Base-by-base conservation (phyloP, 2,329 filamentous ascomycete species). In the Talaromyces sp. region DNA sequence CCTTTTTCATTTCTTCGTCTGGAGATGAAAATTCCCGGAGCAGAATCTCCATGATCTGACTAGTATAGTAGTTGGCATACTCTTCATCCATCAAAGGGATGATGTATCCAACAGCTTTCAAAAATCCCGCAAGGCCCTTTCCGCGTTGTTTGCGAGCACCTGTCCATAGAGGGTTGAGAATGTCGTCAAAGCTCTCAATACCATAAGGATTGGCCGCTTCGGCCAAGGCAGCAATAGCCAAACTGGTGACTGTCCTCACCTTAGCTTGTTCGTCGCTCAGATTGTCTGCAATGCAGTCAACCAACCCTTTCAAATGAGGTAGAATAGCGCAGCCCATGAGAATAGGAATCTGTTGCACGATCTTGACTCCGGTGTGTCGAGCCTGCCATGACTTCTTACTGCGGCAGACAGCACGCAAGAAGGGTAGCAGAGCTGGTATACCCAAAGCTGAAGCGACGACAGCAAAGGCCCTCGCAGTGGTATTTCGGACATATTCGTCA, bases 341-440 rank as follows among this genome's bases (percentile, higher is more conserved):
- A 69, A 99, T 99, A 23, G 95, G 93, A 70, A 99, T 98, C 74
- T 99, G 95, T 76, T 99, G 95, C 16, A 99, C 91, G 73, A 99
- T 99, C 82, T 99, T 99, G 67, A 99, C 95, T 80, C 95, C 95
- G 2, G 95, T 99, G 75, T 99, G 95, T 66, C 95, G 85, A 60
- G 95, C 95, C 75, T 98, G 93, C 95, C 95, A 99, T 62, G 95
- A 98, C 79, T 99, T 99, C 79, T 98, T 98, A 80, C 92, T 96
- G 75, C 92, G 88, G 75, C 95, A 99, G 18, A 99, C 95, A 64
- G 96, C 95, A 71, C 93, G 87, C 46, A 99, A 82, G 83, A 99
- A 99, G 1, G 95, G 95, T 28, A 99, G 85, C 54, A 99, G 86
- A 9, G 95, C 93, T 2, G 95, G 95, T 62, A 99, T 99, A 56